Conservation (phyloP, 768 basidiomycete species). For the Termitomyces bulborhizus region DNA sequence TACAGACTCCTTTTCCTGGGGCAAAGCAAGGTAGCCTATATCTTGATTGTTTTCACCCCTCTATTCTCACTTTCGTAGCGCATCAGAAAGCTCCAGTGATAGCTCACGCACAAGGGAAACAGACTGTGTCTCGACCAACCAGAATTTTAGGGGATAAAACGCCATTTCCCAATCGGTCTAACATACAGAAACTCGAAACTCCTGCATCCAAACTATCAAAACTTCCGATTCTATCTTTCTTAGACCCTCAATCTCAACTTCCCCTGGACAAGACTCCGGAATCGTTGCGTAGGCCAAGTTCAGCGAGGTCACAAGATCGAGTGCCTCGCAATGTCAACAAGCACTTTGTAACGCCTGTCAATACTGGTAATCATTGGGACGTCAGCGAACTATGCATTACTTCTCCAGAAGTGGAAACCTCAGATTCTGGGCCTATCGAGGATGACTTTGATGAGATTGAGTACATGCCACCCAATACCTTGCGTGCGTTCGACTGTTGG, state of each 20-base stretch:
- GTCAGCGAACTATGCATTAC: constrained; percentile 48
- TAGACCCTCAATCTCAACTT: constrained; percentile 13
- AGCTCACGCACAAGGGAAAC: constrained; percentile 18
- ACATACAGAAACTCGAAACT: constrained; percentile 24
- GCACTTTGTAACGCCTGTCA: constrained; percentile 61
- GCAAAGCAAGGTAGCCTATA: constrained; percentile 24
- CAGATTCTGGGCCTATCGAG: constrained; percentile 19
- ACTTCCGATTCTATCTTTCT: constrained; percentile 25
- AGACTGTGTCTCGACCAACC: constrained; percentile 17
- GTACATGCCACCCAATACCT: constrained; percentile 45
- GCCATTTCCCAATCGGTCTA: constrained; percentile 61
- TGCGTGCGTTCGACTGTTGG: constrained; percentile 21
- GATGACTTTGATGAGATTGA: constrained; percentile 44
- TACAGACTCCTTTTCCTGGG: constrained; percentile 30
- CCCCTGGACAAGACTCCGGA: constrained; percentile 27
- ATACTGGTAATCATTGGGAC: constrained; percentile 70
- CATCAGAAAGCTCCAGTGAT: constrained; percentile 12
- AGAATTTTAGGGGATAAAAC: constrained; percentile 72
- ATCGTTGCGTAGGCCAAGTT: constrained; percentile 55
- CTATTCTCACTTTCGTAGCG: constrained; percentile 9
- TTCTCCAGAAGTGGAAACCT: constrained; percentile 20
- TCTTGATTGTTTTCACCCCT: not conserved
- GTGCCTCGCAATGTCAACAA: constrained; percentile 44
- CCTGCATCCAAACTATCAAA: constrained; percentile 27
- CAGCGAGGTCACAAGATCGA: constrained; percentile 57